Percentiles rank a stretch among this genome's conserved stretches.
These are phyloP conservation scores for Botryotinia calthae DNA, from an alignment of 2,329 filamentous ascomycete species.

Conservation along the genomic window DNA sequence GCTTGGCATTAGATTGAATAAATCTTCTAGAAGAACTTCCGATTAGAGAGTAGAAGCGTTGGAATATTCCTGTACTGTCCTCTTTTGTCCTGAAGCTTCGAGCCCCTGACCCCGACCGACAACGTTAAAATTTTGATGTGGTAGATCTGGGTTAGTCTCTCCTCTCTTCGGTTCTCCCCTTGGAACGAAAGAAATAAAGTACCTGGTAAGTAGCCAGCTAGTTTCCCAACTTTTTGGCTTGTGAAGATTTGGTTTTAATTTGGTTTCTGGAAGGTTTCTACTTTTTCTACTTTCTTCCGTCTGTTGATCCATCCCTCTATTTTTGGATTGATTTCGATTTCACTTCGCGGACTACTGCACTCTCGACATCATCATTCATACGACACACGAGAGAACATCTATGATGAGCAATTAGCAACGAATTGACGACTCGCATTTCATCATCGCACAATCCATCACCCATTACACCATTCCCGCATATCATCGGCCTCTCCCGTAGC, in stretches of 20 bases:
- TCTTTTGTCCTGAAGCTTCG: not conserved
- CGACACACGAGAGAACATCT: not conserved
- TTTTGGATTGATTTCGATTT: not conserved
- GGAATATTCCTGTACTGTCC: too few species aligned
- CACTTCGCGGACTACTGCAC: not conserved
- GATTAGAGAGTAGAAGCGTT: too few species aligned
- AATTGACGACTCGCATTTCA: not conserved
- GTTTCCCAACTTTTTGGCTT: not conserved
- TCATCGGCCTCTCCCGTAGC: not conserved
- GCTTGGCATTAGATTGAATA: not conserved
- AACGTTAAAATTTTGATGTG: not conserved
- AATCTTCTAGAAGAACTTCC: not conserved
- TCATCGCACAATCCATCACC: not conserved
- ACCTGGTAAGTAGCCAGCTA: not conserved
- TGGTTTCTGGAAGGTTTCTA: not conserved
- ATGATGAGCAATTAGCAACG: not conserved
- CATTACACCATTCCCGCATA: not conserved
- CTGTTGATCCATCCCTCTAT: not conserved
- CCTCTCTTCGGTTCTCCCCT: not conserved
- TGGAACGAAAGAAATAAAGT: too few species aligned
- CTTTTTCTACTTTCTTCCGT: not conserved
- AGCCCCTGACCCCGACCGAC: not conserved
- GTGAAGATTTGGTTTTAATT: not conserved
- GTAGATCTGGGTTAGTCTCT: not conserved
- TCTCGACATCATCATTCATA: not conserved